These are phyloP conservation scores for Abrus precatorius DNA, from an alignment of 306 rosid genomes.

Conservation along the genomic window DNA sequence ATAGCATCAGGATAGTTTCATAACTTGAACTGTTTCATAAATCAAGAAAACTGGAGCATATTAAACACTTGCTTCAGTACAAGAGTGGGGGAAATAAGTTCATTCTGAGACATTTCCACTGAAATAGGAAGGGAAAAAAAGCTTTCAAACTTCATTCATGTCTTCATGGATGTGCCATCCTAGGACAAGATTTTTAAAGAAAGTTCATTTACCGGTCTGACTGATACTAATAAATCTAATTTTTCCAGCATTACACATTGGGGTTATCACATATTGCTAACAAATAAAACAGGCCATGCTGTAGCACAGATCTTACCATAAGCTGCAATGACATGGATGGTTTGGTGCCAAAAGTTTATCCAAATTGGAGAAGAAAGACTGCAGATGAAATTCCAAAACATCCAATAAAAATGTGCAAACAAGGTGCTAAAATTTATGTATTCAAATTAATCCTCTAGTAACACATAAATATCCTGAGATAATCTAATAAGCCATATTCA, in stretches of 20 bases:
- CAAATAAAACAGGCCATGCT: constrained; percentile 24
- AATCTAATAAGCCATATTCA: constrained; percentile 33
- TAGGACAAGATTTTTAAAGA: constrained; percentile 2
- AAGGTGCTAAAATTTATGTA: constrained; percentile 13
- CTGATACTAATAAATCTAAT: not conserved
- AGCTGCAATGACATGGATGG: constrained; percentile 87
- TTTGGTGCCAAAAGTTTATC: constrained; percentile 88
- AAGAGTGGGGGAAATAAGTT: constrained; percentile 16
- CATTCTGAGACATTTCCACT: constrained; percentile 9
- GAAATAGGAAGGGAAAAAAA: not conserved
- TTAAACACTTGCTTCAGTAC: not conserved
- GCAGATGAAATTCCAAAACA: constrained; percentile 62
- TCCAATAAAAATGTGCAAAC: constrained; percentile 35
- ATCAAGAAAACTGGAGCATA: not conserved
- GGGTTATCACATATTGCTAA: constrained; percentile 6
- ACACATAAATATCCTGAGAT: constrained; percentile 25
- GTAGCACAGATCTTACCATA: constrained; percentile 72
- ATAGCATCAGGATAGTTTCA: constrained; percentile 19
- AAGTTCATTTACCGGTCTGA: not conserved
- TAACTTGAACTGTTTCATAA: constrained; percentile 12
- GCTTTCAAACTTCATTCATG: constrained; percentile 18
- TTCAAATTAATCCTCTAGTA: constrained; percentile 26
- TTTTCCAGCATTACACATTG: constrained; percentile 4
- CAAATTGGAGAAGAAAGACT: constrained; percentile 85
- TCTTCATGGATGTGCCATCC: constrained; percentile 28